phyloP scores from a whole-genome alignment of 2,329 filamentous ascomycete species.

The Pseudogymnoascus sp. region DNA sequence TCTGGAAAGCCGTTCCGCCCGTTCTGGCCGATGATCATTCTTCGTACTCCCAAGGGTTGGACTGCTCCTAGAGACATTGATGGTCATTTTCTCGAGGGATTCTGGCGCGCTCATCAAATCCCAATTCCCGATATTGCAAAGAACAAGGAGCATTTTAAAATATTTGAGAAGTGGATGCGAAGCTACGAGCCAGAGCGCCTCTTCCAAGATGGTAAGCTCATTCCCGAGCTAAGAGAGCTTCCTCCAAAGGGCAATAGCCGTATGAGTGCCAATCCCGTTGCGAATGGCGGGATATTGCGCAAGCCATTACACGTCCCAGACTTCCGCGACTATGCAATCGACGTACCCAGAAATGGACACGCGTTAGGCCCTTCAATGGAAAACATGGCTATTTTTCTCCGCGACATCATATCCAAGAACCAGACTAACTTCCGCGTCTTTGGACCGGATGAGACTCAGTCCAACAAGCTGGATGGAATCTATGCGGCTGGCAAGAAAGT shows the following conservation, averaged over 20 bases:
- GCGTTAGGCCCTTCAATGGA: constrained; percentile 57
- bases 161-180: constrained; percentile 70
- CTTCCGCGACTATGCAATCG: constrained; percentile 60
- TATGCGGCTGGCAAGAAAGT: constrained; percentile 72
- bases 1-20: constrained; percentile 63
- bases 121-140: constrained; percentile 63
- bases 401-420: constrained; percentile 60
- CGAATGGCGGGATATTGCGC: constrained; percentile 61
- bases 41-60: constrained; percentile 75
- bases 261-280: constrained; percentile 72
- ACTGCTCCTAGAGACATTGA: constrained; percentile 66
- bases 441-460: constrained; percentile 74
- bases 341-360: constrained; percentile 53
- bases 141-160: constrained; percentile 58
- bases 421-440: constrained; percentile 65
- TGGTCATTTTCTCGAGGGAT: constrained; percentile 65
- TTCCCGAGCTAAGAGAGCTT: constrained; percentile 54
- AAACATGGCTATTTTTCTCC: constrained; percentile 60
- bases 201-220: constrained; percentile 58
- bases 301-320: constrained; percentile 63
- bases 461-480: constrained; percentile 66
- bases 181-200: constrained; percentile 67
- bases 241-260: constrained; percentile 58
- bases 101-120: constrained; percentile 72
- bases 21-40: constrained; percentile 71